Conservation (phyloP, 192 early-diverging fungal genomes). For the Coemansia sp. region DNA sequence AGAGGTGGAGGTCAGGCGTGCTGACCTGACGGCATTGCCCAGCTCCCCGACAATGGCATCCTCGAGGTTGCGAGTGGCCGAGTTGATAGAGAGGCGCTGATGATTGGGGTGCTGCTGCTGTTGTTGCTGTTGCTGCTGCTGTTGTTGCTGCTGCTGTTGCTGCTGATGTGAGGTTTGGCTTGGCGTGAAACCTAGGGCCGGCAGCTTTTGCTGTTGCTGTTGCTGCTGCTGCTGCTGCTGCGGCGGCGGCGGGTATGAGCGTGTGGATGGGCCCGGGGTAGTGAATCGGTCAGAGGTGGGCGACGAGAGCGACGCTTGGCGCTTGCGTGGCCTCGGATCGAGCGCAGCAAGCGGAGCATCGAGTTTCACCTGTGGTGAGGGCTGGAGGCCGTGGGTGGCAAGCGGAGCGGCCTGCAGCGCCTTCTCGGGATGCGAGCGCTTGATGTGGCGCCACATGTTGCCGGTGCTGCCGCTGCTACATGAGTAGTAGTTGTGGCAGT, state of each 20-base stretch:
- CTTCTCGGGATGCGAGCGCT: slow-evolving; percentile 56
- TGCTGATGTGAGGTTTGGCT: slow-evolving; percentile 8
- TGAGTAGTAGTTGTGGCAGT: slow-evolving; percentile 60
- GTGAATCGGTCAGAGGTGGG: slow-evolving; percentile 30
- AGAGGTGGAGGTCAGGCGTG: not conserved
- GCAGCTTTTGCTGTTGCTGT: too few species aligned
- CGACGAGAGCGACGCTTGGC: slow-evolving; percentile 52
- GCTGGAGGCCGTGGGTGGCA: slow-evolving; percentile 33
- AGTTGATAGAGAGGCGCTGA: slow-evolving; percentile 12
- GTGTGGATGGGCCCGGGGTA: slow-evolving; percentile 8
- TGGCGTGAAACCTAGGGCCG: not conserved
- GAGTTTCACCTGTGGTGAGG: slow-evolving; percentile 22
- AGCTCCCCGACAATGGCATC: slow-evolving; percentile 19
- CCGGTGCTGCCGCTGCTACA: slow-evolving; percentile 57
- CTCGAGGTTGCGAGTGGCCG: slow-evolving; percentile 23
- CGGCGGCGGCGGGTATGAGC: slow-evolving; percentile 10
- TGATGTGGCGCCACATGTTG: slow-evolving; percentile 59
- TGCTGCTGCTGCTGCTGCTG: slow-evolving; percentile 9
- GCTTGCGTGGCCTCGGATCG: slow-evolving; percentile 44
- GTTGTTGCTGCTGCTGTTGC: slow-evolving; percentile 7
- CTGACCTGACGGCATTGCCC: slow-evolving; percentile 7
- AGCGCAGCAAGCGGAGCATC: not conserved
- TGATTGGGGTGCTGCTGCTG: slow-evolving; percentile 4
- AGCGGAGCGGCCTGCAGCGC: slow-evolving; percentile 47
- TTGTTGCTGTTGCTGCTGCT: slow-evolving; percentile 4